Conservation (phyloP, 805 yeast species). For the Candida arabinofermentans region DNA sequence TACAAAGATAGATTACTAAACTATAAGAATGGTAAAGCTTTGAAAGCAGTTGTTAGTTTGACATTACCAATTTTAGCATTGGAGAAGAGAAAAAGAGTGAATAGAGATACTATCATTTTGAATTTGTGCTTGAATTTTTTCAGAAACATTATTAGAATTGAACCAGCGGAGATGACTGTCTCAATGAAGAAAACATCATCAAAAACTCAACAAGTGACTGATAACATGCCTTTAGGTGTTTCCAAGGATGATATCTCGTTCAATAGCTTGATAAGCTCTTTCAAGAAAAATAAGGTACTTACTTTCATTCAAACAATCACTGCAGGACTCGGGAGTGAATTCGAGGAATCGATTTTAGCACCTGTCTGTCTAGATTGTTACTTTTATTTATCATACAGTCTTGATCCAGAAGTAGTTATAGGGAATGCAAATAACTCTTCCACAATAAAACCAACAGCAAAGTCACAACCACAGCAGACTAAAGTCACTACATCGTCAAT, state of each 20-base stretch:
- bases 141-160: slow-evolving; percentile 74
- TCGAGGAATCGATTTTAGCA: slow-evolving; percentile 58
- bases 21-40: slow-evolving; percentile 54
- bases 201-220: slow-evolving; percentile 24
- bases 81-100: slow-evolving; percentile 51
- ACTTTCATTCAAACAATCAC: slow-evolving; percentile 68
- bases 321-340: slow-evolving; percentile 59
- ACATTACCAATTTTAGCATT: slow-evolving; percentile 58
- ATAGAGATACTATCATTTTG: slow-evolving; percentile 68
- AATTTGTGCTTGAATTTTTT: slow-evolving; percentile 69
- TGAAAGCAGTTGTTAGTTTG: slow-evolving; percentile 66
- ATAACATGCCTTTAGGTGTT: slow-evolving; percentile 54
- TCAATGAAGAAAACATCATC: slow-evolving; percentile 38
- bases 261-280: slow-evolving; percentile 52
- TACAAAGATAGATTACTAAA: slow-evolving; percentile 69
- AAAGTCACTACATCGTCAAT: slow-evolving; percentile 23
- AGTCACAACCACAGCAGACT: background rate
- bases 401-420: slow-evolving; percentile 37
- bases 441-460: background rate
- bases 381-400: slow-evolving; percentile 56
- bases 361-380: slow-evolving; percentile 65
- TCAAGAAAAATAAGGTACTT: slow-evolving; percentile 68
- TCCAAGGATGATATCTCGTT: slow-evolving; percentile 64
- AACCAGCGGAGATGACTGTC: slow-evolving; percentile 57
- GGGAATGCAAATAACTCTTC: slow-evolving; percentile 6